phyloP scores from a whole-genome alignment of 2,329 filamentous ascomycete genomes.

The Orbilia blumenaviensis region DNA sequence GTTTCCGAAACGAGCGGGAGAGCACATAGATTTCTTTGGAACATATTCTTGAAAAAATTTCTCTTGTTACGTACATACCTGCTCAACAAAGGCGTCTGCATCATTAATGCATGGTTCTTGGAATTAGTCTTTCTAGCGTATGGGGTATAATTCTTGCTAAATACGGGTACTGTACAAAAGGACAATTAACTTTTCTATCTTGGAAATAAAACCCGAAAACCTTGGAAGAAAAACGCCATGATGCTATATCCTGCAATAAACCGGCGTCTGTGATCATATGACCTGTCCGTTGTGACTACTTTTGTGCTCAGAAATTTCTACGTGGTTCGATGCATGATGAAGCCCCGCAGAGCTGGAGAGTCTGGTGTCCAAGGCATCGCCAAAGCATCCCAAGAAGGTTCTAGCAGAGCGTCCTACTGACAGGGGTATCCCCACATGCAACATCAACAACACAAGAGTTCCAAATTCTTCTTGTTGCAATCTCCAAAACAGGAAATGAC shows the following conservation, averaged over 20 bases:
- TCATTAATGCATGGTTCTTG: slow-evolving; percentile 5
- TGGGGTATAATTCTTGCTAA: slow-evolving; percentile 30
- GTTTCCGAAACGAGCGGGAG: not conserved
- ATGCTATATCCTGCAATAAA: slow-evolving; percentile 22
- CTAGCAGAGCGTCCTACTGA: no score
- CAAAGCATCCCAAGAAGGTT: no score
- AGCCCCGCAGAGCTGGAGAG: not conserved
- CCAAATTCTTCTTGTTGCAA: slow-evolving; percentile 32
- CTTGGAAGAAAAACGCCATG: slow-evolving; percentile 34
- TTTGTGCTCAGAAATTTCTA: slow-evolving; percentile 6
- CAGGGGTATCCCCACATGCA: slow-evolving; percentile 32
- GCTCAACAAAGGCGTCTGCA: slow-evolving; percentile 10
- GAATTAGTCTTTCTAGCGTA: slow-evolving; percentile 16
- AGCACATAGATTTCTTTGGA: slow-evolving; percentile 1
- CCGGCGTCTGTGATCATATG: slow-evolving; percentile 8
- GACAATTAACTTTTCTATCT: slow-evolving; percentile 4
- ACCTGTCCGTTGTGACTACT: not conserved
- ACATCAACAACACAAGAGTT: slow-evolving; percentile 38
- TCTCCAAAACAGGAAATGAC: slow-evolving; percentile 54
- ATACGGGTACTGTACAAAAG: slow-evolving; percentile 27
- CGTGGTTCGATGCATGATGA: slow-evolving; percentile 3
- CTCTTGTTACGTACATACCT: slow-evolving; percentile 9
- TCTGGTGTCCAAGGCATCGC: not conserved
- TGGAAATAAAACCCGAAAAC: slow-evolving; percentile 1
- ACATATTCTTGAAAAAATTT: not conserved